These are phyloP conservation scores for Gossypium herbaceum DNA, from an alignment of 345 rosid species.

Conservation along the genomic window DNA sequence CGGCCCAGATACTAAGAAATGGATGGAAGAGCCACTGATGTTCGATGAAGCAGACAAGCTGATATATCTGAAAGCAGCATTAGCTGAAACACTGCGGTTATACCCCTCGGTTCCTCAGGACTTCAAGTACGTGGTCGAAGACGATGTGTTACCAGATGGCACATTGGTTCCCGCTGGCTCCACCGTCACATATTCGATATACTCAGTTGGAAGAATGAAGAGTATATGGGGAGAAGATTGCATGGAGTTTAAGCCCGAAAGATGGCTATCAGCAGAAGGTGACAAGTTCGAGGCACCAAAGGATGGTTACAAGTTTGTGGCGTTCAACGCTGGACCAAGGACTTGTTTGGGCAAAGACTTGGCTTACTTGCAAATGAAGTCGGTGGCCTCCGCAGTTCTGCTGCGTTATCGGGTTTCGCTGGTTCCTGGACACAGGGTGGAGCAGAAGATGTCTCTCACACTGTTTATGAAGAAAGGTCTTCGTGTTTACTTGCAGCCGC, in stretches of 20 bases:
- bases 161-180: conserved; percentile 78
- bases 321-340: conserved; percentile 91
- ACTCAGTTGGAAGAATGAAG: conserved; percentile 85
- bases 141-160: conserved; percentile 76
- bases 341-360: conserved; percentile 89
- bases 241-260: conserved; percentile 67
- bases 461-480: conserved; percentile 89
- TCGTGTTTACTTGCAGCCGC: conserved; percentile 68
- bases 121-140: conserved; percentile 66
- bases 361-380: conserved; percentile 88
- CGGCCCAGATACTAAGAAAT: conserved; percentile 47
- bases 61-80: conserved; percentile 73
- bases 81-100: conserved; percentile 78
- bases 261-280: conserved; percentile 70
- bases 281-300: conserved; percentile 63
- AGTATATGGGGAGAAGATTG: conserved; percentile 90
- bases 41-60: conserved; percentile 80
- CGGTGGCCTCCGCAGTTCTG: conserved; percentile 77
- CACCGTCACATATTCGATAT: conserved; percentile 79
- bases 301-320: conserved; percentile 77
- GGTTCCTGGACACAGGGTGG: conserved; percentile 73
- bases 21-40: conserved; percentile 61
- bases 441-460: conserved; percentile 94
- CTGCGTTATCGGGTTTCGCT: conserved; percentile 64
- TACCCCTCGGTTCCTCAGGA: conserved; percentile 92